Conservation (phyloP, 441 rosid species). For the Isatis lusitanica region DNA sequence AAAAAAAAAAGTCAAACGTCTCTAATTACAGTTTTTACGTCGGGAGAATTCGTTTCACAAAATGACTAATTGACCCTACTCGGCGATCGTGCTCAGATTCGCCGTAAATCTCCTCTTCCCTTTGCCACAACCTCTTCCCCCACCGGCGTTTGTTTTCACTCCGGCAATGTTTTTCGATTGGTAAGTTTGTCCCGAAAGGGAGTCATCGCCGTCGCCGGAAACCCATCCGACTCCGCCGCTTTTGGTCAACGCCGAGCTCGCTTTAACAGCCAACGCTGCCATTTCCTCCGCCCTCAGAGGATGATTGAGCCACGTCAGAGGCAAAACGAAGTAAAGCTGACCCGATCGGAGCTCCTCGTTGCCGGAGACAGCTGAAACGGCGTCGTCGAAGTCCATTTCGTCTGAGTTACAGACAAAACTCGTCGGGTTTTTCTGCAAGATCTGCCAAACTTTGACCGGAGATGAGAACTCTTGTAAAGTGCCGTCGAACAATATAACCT, state of each 20-base stretch:
- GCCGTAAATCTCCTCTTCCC: slow-evolving; percentile 48
- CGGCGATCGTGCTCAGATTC: slow-evolving; percentile 60
- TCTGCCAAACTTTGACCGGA: slow-evolving; percentile 66
- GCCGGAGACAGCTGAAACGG: slow-evolving; percentile 52
- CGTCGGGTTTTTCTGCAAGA: slow-evolving; percentile 53
- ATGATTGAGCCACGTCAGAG: slow-evolving; percentile 51
- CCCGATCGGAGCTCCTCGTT: slow-evolving; percentile 72
- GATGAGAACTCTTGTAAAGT: slow-evolving; percentile 66
- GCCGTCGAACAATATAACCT: slow-evolving; percentile 65
- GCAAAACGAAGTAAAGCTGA: slow-evolving; percentile 74
- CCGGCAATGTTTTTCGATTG: slow-evolving; percentile 24
- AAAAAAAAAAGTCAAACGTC: slow-evolving; percentile 10
- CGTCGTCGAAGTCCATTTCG: slow-evolving; percentile 81
- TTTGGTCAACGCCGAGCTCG: slow-evolving; percentile 73
- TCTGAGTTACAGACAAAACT: slow-evolving; percentile 80
- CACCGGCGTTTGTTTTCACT: slow-evolving; percentile 14
- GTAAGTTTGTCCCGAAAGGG: slow-evolving; percentile 7
- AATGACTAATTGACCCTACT: slow-evolving; percentile 42
- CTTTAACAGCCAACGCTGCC: slow-evolving; percentile 92
- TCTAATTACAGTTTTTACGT: slow-evolving; percentile 31
- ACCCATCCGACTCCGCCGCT: slow-evolving; percentile 30
- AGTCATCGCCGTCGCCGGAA: slow-evolving; percentile 24
- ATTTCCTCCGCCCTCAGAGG: slow-evolving; percentile 66
- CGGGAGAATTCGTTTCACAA: neutral
- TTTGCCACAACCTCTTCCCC: slow-evolving; percentile 30